These are phyloP conservation scores for Stropharia rugosoannulata DNA, from an alignment of 768 basidiomycete genomes.

Conservation along the genomic window DNA sequence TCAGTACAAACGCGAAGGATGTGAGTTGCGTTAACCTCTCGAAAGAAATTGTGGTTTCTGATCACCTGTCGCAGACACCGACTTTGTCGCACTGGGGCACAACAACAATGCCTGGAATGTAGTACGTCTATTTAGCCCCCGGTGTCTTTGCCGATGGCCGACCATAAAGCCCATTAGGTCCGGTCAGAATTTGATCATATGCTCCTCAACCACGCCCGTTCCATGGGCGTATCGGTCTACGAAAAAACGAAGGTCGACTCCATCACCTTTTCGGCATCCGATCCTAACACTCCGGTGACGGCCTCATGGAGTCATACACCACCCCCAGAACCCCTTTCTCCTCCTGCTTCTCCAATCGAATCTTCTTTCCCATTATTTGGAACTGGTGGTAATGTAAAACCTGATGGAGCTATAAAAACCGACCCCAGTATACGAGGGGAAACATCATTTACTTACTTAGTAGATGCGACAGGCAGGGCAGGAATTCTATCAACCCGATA, in stretches of 20 bases:
- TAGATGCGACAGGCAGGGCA: conserved; percentile 75
- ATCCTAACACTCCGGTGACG: conserved; percentile 46
- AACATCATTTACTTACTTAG: conserved; percentile 63
- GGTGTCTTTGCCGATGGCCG: not conserved
- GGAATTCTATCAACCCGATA: conserved; percentile 71
- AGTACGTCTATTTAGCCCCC: conserved; percentile 32
- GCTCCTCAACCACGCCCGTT: conserved; percentile 53
- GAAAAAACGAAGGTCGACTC: conserved; percentile 53
- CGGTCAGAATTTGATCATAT: conserved; percentile 64
- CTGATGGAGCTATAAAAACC: conserved; percentile 5
- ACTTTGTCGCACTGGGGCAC: conserved; percentile 53
- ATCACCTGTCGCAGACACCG: conserved; percentile 43
- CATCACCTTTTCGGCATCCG: conserved; percentile 40
- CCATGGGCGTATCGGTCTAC: conserved; percentile 50
- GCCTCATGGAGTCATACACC: conserved; percentile 52
- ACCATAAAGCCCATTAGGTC: conserved; percentile 29
- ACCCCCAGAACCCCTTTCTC: conserved; percentile 37
- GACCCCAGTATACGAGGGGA: conserved; percentile 35
- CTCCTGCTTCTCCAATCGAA: conserved; percentile 37
- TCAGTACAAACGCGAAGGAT: conserved; percentile 64
- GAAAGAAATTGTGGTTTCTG: conserved; percentile 1
- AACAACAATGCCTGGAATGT: conserved; percentile 64
- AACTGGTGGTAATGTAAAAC: conserved; percentile 9
- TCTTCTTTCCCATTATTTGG: conserved; percentile 25
- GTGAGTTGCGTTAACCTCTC: conserved; percentile 30